A percentile compares a stretch with the other conserved stretches of the same genome.
phyloP scores from a whole-genome alignment of 768 basidiomycete genomes.

The Suillus cothurnatus region DNA sequence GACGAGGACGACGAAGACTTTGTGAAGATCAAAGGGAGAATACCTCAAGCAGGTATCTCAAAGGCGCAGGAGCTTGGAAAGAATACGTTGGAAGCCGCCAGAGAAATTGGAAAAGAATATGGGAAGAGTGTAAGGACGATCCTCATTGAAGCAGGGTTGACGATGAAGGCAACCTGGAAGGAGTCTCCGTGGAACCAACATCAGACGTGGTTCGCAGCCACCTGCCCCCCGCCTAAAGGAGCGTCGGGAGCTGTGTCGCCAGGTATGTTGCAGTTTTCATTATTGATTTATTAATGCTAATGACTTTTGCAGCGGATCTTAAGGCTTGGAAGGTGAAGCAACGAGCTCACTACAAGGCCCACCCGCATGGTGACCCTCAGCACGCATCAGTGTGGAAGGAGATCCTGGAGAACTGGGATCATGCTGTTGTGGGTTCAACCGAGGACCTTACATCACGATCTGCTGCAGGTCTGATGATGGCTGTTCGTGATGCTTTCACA shows the following conservation, averaged over 20 bases:
- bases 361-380: background rate
- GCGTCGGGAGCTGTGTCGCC: background rate
- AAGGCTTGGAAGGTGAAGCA: constrained; percentile 1
- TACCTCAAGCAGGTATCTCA: background rate
- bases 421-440: background rate
- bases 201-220: background rate
- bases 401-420: background rate
- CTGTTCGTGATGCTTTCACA: background rate
- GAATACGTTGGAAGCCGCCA: background rate
- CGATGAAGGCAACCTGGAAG: background rate
- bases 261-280: background rate
- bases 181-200: constrained; percentile 3
- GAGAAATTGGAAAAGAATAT: background rate
- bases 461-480: constrained; percentile 2
- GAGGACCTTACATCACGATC: background rate
- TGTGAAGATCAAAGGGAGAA: background rate
- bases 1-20: background rate
- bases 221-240: background rate
- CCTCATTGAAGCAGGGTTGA: constrained; percentile 2
- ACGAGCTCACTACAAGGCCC: background rate
- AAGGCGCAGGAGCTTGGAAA: background rate
- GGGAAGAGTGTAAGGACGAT: constrained; percentile 1
- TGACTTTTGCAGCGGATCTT: background rate
- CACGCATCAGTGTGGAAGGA: background rate
- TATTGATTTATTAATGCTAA: background rate